Evolutionary conservation across 2,329 filamentous ascomycete species (phyloP), one percentile per base, ranked within the genome.

Genomic region (Onygenales sp.): DNA sequence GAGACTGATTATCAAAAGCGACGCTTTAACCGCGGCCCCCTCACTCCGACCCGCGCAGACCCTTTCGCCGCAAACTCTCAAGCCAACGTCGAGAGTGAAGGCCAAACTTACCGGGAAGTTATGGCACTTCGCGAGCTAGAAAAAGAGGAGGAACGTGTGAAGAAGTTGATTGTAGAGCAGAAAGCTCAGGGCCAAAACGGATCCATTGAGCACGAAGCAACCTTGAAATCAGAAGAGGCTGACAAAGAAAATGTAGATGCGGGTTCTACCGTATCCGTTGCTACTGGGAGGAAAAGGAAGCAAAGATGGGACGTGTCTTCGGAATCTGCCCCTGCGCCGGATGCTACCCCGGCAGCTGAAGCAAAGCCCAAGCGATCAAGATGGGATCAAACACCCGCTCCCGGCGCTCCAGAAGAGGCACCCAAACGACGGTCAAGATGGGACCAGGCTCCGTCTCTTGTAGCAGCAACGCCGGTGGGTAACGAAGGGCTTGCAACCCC

Each of bases 1-100:
- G 92, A 97, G 76, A 94, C 90, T 58, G 92, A 97, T 66, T 98
- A 98, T 68, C 94, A 98, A 73, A 95, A 95, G 74, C 88, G 91
- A 60, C 84, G 91, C 55, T 94, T 95, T 70, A 85, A 95, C 67
- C 89, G 93, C 57, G 84, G 82, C 51, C 65, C 70, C 45, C 77
- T 97, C 58, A 93, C 89, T 21, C 90, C 91, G 4, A 90, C 88
- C 7, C 84, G 89, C 64, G 88, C 85, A 57, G 90, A 95, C 67
- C 85, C 89, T 33, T 95, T 95, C 65, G 86, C 87, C 31, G 82
- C 85, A 58, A 87, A 91, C 65, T 76, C 82, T 57, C 81, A 87
- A 67, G 82, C 79, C 47, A 84, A 83, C 54, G 80, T 79, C 27
- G 75, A 80, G 32, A 81, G 82, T 52, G 85, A 90, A 60, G 89